Evolutionary conservation across 208 protist genomes (phyloP), one percentile per base, ranked within the genome.

Genomic region (Trypanosoma rangeli): DNA sequence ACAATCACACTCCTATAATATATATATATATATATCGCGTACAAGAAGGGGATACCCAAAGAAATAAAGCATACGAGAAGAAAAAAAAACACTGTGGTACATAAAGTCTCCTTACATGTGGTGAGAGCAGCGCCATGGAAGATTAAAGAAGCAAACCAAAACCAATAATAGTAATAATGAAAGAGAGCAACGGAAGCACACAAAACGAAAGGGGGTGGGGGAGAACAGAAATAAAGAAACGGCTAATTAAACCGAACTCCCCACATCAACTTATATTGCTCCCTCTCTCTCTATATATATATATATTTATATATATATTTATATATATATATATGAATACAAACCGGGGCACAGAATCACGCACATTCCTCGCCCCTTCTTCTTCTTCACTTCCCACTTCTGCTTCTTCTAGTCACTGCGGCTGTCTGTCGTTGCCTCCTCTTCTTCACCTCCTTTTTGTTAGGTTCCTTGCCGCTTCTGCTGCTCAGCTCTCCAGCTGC

Each of bases 111-210:
- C 10, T 60, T 72, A 66, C 57, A 64, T 65, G 46, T 63, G 16
- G 20, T 0, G 10, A 15, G 7, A 58, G 46, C 61, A 65, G 24
- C 29, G 20, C 42, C 29, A 26, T 9, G 37, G n/a, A 64, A 57
- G 33, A 68, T 8, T 42, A 74, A 35, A 56, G 61, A 44, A 59
- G 15, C 15, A 59, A 68, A 54, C 2, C 56, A 53, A 49, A 61
- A 60, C 37, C 9, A 35, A 59, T 7, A 64, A 72, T 8, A 70
- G 58, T 33, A 55, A 53, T 24, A 53, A 37, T 70, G n/a, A 73
- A 56, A 52, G 29, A 73, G 53, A 70, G 78, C 33, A 85, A 80
- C 9, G 86, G 60, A 72, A 85, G 84, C 9, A 89, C 76, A 65
- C 85, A 89, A 49, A 52, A 64, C 62, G 54, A 56, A 55, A 39